phyloP scores from a whole-genome alignment of 1,284 basidiomycete species.

The Irpex sp. region DNA sequence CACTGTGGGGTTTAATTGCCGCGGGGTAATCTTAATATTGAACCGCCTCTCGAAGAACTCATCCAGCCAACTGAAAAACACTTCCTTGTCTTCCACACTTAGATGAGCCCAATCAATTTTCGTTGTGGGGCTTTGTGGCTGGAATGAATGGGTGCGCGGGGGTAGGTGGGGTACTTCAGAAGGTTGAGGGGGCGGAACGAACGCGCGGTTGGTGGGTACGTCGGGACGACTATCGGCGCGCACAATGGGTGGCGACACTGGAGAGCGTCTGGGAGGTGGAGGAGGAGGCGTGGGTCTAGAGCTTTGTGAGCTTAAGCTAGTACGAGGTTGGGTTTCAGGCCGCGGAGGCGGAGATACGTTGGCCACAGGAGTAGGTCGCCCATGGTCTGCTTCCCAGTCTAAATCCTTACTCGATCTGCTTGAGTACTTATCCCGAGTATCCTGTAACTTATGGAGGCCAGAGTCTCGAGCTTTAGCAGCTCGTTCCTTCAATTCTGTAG shows the following conservation, averaged over 20 bases:
- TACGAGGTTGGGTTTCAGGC: not conserved
- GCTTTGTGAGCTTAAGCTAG: not conserved
- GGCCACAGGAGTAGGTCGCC: slow-evolving; percentile 28
- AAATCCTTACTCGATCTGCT: slow-evolving; percentile 57
- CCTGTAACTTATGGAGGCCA: slow-evolving; percentile 45
- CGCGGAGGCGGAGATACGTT: not conserved
- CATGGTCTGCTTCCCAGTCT: slow-evolving; percentile 56
- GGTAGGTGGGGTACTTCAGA: slow-evolving; percentile 10
- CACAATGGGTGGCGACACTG: slow-evolving; percentile 3
- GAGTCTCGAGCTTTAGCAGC: slow-evolving; percentile 57
- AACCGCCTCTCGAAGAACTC: slow-evolving; percentile 63
- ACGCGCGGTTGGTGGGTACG: slow-evolving; percentile 2
- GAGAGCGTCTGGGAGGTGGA: slow-evolving; percentile 18
- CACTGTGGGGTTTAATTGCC: slow-evolving; percentile 3
- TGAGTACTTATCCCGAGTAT: slow-evolving; percentile 52
- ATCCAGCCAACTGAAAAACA: slow-evolving; percentile 74
- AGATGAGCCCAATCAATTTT: slow-evolving; percentile 69
- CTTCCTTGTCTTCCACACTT: slow-evolving; percentile 60
- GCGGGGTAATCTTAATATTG: slow-evolving; percentile 13
- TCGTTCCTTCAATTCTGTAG: slow-evolving; percentile 53
- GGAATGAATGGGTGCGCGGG: not conserved
- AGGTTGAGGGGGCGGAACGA: not conserved
- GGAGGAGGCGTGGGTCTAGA: not conserved
- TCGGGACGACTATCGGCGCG: slow-evolving; percentile 22
- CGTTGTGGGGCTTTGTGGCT: slow-evolving; percentile 1